These are phyloP conservation scores for Kluyveromyces marxianus DNA, from an alignment of 1,139 yeast genomes.

Conservation along the genomic window DNA sequence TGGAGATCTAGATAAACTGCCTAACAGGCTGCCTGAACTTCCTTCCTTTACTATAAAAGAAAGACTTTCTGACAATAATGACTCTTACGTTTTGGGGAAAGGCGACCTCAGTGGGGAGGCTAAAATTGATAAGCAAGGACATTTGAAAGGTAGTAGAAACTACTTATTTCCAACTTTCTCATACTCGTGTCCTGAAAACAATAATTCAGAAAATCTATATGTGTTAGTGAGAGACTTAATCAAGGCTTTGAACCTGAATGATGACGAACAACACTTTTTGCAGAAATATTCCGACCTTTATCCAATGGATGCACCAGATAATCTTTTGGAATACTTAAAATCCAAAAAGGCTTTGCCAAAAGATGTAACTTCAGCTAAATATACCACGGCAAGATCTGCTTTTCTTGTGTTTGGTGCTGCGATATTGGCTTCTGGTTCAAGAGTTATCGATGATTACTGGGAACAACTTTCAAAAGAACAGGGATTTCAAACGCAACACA, in stretches of 20 bases:
- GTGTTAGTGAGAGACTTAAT: conserved; percentile 21
- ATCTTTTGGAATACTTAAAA: conserved; percentile 11
- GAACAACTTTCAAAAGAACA: conserved; percentile 56
- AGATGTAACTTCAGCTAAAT: conserved; percentile 4
- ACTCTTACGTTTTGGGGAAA: conserved; percentile 8
- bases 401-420: conserved; percentile 69
- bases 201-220: conserved; percentile 11
- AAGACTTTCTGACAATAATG: conserved; percentile 8
- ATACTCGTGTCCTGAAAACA: conserved; percentile 8
- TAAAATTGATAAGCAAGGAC: conserved; percentile 63
- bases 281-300: conserved; percentile 14
- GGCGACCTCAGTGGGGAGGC: conserved; percentile 67
- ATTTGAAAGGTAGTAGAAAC: conserved; percentile 58
- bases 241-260: conserved; percentile 10
- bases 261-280: conserved; percentile 13
- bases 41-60: conserved; percentile 9
- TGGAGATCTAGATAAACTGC: conserved; percentile 9
- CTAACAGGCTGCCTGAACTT: conserved; percentile 5
- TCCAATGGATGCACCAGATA: conserved; percentile 14
- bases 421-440: conserved; percentile 51
- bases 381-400: conserved; percentile 37
- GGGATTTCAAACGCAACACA: conserved; percentile 43
- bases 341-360: conserved; percentile 7
- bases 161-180: conserved; percentile 69
- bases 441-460: conserved; percentile 75